Percentiles rank a stretch among this genome's conserved stretches.
phyloP scores from a whole-genome alignment of 768 basidiomycete genomes.

The Cystofilobasidium macerans region DNA sequence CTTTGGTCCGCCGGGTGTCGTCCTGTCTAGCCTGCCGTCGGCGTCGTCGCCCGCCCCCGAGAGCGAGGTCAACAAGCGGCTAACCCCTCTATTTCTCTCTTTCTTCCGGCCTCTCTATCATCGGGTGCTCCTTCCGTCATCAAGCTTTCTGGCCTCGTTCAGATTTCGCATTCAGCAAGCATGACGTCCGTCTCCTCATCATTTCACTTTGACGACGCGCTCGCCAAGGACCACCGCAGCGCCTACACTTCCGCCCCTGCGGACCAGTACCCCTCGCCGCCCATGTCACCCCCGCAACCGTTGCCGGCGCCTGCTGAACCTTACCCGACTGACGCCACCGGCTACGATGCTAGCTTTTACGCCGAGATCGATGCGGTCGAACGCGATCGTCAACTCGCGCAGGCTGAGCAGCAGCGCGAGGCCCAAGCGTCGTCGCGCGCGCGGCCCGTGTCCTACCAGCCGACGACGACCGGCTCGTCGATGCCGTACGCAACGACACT shows the following conservation, averaged over 20 bases:
- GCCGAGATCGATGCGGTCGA: neutral
- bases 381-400: neutral
- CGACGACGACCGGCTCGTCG: neutral
- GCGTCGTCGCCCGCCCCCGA: too few relatives aligned
- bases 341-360: neutral
- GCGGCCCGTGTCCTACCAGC: conserved; percentile 2
- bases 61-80: neutral
- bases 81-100: neutral
- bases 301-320: neutral
- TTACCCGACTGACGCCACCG: neutral
- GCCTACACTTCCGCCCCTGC: neutral
- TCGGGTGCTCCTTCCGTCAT: neutral
- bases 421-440: neutral
- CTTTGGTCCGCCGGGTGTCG: too few relatives aligned
- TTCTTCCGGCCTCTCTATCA: neutral
- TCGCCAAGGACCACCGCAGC: neutral
- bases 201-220: neutral
- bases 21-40: too few relatives aligned
- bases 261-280: conserved; percentile 16
- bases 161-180: neutral
- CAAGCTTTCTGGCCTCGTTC: neutral
- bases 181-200: neutral
- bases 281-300: conserved; percentile 15
- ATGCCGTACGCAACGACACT: neutral
- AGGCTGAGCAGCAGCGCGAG: too few relatives aligned